Conservation (phyloP, 2,329 filamentous ascomycete genomes). For the Exophiala spinifera region DNA sequence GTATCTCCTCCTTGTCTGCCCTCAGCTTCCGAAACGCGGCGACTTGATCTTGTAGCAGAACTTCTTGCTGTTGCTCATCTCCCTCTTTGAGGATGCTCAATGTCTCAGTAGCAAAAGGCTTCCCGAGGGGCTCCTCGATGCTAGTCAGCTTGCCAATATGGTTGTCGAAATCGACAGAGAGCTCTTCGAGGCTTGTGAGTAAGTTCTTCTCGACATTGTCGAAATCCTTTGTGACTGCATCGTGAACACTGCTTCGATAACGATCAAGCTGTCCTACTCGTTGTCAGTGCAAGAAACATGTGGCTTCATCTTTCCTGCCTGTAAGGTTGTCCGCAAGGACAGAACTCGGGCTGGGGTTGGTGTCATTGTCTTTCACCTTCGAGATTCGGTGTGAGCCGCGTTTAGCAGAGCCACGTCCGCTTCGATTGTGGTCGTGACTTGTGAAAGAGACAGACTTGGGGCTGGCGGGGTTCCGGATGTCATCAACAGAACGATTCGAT, state of each 20-base stretch:
- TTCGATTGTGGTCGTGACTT: constrained; percentile 2
- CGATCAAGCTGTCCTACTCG: constrained; percentile 17
- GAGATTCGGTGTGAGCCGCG: constrained; percentile 1
- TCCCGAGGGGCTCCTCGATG: constrained; percentile 15
- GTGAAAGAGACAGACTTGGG: neutral
- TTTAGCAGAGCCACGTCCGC: neutral
- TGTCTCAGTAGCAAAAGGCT: constrained; percentile 13
- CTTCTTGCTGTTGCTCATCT: constrained; percentile 7
- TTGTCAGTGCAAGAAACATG: constrained; percentile 3
- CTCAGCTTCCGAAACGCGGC: constrained; percentile 10
- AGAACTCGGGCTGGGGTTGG: constrained; percentile 2
- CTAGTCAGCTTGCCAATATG: constrained; percentile 6
- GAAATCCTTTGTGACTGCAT: constrained; percentile 4
- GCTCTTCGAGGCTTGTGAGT: constrained; percentile 6
- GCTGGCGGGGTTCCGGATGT: neutral
- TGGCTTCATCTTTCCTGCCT: neutral
- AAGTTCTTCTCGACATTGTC: constrained; percentile 7
- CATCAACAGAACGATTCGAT: constrained; percentile 5
- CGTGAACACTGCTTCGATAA: constrained; percentile 15
- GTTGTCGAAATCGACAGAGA: constrained; percentile 11
- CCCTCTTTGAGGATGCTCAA: constrained; percentile 4
- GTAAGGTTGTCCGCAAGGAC: constrained; percentile 14
- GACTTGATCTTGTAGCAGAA: constrained; percentile 11
- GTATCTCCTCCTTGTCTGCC: constrained; percentile 15
- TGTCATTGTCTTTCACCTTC: constrained; percentile 2